Evolutionary conservation across 306 rosid species (phyloP).

Genomic region (Prunus davidiana): DNA sequence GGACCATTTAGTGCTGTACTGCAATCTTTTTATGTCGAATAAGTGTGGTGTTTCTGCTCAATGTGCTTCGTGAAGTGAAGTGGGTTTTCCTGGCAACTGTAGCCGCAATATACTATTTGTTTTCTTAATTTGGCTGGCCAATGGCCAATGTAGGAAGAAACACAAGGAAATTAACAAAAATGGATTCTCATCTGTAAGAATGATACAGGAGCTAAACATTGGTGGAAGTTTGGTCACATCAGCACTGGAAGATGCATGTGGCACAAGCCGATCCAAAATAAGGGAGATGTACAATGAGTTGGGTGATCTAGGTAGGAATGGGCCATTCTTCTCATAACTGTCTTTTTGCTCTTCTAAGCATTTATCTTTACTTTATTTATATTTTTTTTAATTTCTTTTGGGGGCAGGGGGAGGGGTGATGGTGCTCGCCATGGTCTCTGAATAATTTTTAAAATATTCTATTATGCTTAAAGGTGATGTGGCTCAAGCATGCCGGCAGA

Average conservation of each 20-base stretch:
- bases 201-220: slow-evolving; percentile 74
- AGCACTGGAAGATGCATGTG: slow-evolving; percentile 87
- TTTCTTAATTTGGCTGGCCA: not conserved
- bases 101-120: not conserved
- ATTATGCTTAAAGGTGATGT: slow-evolving; percentile 75
- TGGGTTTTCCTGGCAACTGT: not conserved
- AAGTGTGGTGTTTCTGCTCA: not conserved
- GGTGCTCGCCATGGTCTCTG: not conserved
- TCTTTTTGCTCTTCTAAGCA: slow-evolving; percentile 19
- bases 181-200: slow-evolving; percentile 3
- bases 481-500: slow-evolving; percentile 89
- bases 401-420: not conserved
- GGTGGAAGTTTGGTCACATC: slow-evolving; percentile 86
- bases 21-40: no score
- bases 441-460: slow-evolving; percentile 27
- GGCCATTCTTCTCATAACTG: slow-evolving; percentile 16
- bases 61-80: not conserved
- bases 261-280: slow-evolving; percentile 64
- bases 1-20: not conserved
- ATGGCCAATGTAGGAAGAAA: not conserved
- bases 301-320: slow-evolving; percentile 82
- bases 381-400: no score
- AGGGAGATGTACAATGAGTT: slow-evolving; percentile 80
- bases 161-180: slow-evolving; percentile 1
- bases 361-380: not conserved